Evolutionary conservation across 179 eudicot genomes (phyloP), one percentile per base, ranked within the genome.

Genomic region (Silene coronaria): DNA sequence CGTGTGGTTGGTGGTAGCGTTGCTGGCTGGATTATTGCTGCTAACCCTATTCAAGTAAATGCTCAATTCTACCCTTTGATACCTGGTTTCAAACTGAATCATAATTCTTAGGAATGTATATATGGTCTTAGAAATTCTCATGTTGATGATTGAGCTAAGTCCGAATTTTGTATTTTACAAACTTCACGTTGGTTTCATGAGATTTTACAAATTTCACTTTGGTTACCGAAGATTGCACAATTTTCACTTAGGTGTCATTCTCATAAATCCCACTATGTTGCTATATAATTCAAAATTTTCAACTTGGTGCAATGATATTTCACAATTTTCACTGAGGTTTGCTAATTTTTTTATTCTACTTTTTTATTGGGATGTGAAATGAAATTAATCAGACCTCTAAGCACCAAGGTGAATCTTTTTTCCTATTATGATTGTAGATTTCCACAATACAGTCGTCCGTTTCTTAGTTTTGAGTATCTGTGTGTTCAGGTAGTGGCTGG

Each of bases 1-100:
- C 91, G 96, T 16, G 95, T 95, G n/a, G 84, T 92, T 53, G 99
- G 99, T 70, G 99, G 99, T 24, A 82, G 87, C 28, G 80, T 92
- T 82, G 97, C 95, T 75, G 97, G 99, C 48, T 73, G 85, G 77
- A 78, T 95, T 64, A 68, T 79, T 48, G 97, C 99, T 38, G 99
- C 97, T 66, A 87, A 84, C 66, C 99, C 99, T 32, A 87, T 92
- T 71, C 99, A 95, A 80, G 99, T 94, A 82, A 77, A 17, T 51
- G 82, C 34, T 6, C 60, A 0, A 75, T 6, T 77, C 57, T 34
- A 26, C 19, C n/a, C 1, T 58, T 16, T 36, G n/a, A 36, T 75
- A 14, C 13, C 57, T 2, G 30, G n/a, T 14, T 70, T 21, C 12
- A 51, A 19, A 28, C 9, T 7, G 9, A 17, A 60, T 16, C 13